Base-by-base conservation (phyloP, 2,329 filamentous ascomycete species). In the Claviceps sp. region DNA sequence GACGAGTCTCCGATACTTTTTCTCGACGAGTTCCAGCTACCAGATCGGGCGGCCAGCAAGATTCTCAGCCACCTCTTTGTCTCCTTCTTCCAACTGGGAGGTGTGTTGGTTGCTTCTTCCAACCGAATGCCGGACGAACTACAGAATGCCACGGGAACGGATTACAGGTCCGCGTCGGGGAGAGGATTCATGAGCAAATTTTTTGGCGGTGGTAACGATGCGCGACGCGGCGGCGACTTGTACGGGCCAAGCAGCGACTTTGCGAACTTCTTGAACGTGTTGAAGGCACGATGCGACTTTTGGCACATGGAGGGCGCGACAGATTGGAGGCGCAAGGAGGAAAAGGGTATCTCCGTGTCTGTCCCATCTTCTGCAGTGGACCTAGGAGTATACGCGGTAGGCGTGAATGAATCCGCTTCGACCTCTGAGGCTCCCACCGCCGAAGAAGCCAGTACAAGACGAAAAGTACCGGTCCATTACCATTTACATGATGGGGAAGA, bases 121-220 rank as follows among this genome's bases (percentile, higher is more conserved):
- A 93, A 93, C 63, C 79, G 87, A 7, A 86, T 91, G 81, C 87
- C 87, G 0, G 87, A 91, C 60, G 87, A 90, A 61, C 66, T 93
- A 48, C 83, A 79, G 46, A 89, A 87, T 57, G 87, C 86, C 0
- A 80, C 81, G 1, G 87, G 87, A 0, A 75, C 84, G 24, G 79
- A 85, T 55, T 89, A 86, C 61, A 69, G 74, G 11, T 72, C 77
- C 5, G 76, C 78, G 0, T 72, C 80, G 4, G 69, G 72, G 37
- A 73, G 73, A 49, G 77, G 73, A 2, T 65, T 80, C 52, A 66
- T 78, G 51, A 69, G 68, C 36, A 78, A 67, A 59, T 69, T 74
- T 38, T 67, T 78, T 30, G 73, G 72, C 4, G 62, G 71, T 4
- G 18, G 38, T 3, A n/a, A n/a, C 60, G 70, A 30, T 34, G 36